Evolutionary conservation across 805 yeast species (phyloP).

Genomic region (Diddensiella transvaalensis): DNA sequence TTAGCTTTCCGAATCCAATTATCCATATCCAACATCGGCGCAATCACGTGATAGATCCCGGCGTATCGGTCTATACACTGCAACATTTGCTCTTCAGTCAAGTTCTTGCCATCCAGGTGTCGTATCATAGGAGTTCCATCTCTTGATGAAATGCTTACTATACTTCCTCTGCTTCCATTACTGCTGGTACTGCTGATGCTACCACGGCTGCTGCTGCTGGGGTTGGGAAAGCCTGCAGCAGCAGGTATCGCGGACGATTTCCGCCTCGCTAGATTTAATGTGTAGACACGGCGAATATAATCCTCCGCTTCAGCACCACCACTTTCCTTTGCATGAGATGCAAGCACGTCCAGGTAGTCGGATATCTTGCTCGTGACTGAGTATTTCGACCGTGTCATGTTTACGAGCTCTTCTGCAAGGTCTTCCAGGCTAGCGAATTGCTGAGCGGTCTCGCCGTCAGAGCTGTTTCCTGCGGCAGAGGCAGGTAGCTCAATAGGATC

Average conservation of each 20-base stretch:
- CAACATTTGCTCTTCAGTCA: slow-evolving; percentile 23
- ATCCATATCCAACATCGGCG: slow-evolving; percentile 18
- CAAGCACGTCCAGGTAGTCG: neutral
- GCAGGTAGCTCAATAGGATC: no score
- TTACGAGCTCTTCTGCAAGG: neutral
- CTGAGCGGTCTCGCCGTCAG: neutral
- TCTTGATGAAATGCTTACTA: neutral
- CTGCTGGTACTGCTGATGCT: neutral
- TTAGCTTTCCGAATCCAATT: slow-evolving; percentile 18
- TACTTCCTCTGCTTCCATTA: no score
- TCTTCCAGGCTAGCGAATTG: neutral
- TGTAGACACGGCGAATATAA: neutral
- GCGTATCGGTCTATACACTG: slow-evolving; percentile 15
- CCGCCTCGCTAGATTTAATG: neutral
- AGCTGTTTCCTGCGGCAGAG: no score
- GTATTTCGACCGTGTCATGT: neutral
- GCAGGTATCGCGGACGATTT: no score
- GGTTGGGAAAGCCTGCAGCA: no score
- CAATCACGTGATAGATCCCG: slow-evolving; percentile 8
- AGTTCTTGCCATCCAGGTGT: slow-evolving; percentile 6
- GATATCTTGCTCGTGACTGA: neutral
- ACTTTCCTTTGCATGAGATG: neutral
- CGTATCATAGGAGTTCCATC: neutral
- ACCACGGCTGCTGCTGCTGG: no score
- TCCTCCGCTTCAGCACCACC: neutral